Evolutionary conservation across 257 asterid species (phyloP), one percentile per base, ranked within the genome.

Genomic region (Paraleonurus japonicus): DNA sequence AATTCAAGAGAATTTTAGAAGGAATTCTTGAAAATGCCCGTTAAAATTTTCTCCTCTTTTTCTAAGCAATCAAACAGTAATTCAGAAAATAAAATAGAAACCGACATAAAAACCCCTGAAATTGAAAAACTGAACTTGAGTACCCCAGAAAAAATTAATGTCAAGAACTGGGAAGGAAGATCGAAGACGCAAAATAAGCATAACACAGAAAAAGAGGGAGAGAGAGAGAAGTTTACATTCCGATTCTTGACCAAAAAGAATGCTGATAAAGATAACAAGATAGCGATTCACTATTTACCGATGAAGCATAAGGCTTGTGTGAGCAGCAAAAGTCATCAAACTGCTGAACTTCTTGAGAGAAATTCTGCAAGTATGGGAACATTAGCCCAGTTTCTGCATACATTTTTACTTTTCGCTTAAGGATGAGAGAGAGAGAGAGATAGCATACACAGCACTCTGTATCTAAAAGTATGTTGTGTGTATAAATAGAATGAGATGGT

Each of bases 331-430:
- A 85, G 17, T 83, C 95, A 33, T 88, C 91, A 76, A 85, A 68
- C 30, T 80, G 93, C 63, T 85, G 97, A 76, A 80, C 24, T 73
- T 86, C 86, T 58, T 76, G 91, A 71, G 90, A 61, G 80, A 79
- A 82, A 69, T 62, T 81, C 47, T 85, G 89, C 33, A 79, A 86
- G 72, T 87, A 88, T 19, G 97, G 92, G 63, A 79, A 84, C 87
- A 80, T 76, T 51, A 81, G 33, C 73, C 83, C 95, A 22, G 85
- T 80, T 70, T 87, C 90, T 5, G 93, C 88, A 85, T 84, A 92
- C 98, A 92, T 88, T 86, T 28, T 64, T 28, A 28, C 75, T 39
- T 61, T 27, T 65, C 28, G 41, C 17, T 15, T 33, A 33, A 33
- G 5, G 43, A 35, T 35, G 7, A 32, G 7, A 32, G 37, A 32